Percentiles rank a stretch among this genome's conserved stretches.
Conservation (phyloP, 768 basidiomycete species). For the Crassisporium funariophilum region DNA sequence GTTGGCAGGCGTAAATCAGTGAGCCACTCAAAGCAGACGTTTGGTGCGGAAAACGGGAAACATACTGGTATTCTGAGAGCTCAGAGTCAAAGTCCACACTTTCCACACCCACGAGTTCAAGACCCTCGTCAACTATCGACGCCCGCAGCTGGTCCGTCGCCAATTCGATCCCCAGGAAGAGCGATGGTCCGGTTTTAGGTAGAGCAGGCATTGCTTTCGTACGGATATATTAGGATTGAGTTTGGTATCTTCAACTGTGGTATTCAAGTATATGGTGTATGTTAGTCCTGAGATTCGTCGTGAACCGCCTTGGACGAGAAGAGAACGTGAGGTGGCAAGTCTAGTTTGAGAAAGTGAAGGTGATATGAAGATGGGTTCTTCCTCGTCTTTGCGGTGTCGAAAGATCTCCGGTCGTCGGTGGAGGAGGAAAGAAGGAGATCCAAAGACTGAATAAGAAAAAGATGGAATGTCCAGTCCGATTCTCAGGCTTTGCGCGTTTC, state of each 20-base stretch:
- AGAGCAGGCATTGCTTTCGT: conserved; percentile 42
- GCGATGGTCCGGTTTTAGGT: conserved; percentile 47
- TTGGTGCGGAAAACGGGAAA: conserved; percentile 37
- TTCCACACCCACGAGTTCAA: conserved; percentile 83
- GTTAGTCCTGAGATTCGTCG: conserved; percentile 12
- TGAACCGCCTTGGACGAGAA: conserved; percentile 11
- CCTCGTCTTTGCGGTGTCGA: conserved; percentile 9
- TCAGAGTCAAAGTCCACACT: conserved; percentile 83
- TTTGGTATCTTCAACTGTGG: background rate
- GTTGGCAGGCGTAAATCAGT: conserved; percentile 12
- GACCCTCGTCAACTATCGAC: conserved; percentile 78
- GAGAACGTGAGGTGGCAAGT: conserved; percentile 31
- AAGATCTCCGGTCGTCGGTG: conserved; percentile 10
- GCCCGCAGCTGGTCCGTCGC: conserved; percentile 84
- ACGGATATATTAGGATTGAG: conserved; percentile 31
- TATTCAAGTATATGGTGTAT: conserved; percentile 2
- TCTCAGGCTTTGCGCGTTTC: conserved; percentile 19
- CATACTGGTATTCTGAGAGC: conserved; percentile 79
- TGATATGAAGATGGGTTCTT: conserved; percentile 2
- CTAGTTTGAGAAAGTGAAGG: conserved; percentile 13
- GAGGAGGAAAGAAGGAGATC: background rate
- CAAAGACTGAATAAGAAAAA: background rate
- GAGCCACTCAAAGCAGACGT: conserved; percentile 11
- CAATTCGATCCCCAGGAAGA: conserved; percentile 86
- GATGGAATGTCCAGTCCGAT: conserved; percentile 3